A percentile compares a stretch with the other conserved stretches of the same genome.
Conservation (phyloP, 2,329 filamentous ascomycete species). For the Penicillium sp. region DNA sequence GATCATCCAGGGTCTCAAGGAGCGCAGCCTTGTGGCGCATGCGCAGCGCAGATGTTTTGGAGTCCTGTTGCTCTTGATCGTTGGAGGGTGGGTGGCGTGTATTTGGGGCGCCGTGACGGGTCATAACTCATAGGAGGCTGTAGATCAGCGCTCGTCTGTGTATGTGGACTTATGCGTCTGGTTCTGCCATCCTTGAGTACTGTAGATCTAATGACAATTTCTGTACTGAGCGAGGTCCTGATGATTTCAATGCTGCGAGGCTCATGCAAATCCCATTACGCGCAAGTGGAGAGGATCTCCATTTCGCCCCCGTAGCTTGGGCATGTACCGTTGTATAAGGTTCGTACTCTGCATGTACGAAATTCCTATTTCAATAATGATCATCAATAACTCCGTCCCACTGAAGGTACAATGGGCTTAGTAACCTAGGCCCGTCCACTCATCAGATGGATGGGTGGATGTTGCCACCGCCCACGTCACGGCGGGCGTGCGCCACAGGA, state of each 20-base stretch:
- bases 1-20: slow-evolving; percentile 46
- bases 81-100: slow-evolving; percentile 55
- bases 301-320: neutral
- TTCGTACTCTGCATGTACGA: neutral
- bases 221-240: neutral
- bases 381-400: no score
- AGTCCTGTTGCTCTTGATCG: slow-evolving; percentile 48
- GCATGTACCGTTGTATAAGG: slow-evolving; percentile 1
- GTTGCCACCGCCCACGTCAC: slow-evolving; percentile 12
- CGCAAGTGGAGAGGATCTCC: neutral
- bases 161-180: neutral
- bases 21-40: slow-evolving; percentile 43
- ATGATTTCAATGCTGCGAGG: neutral
- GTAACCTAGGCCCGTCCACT: no score
- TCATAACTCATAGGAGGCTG: slow-evolving; percentile 40
- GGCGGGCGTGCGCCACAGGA: neutral
- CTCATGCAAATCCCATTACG: neutral
- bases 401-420: no score
- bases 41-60: slow-evolving; percentile 48
- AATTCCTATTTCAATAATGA: no score
- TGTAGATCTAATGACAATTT: neutral
- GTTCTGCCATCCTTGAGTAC: neutral
- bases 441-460: neutral
- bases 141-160: neutral
- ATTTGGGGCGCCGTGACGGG: slow-evolving; percentile 63